These are phyloP conservation scores for Beverwykella pulmonaria DNA, from an alignment of 495 filamentous ascomycete species.

Conservation along the genomic window DNA sequence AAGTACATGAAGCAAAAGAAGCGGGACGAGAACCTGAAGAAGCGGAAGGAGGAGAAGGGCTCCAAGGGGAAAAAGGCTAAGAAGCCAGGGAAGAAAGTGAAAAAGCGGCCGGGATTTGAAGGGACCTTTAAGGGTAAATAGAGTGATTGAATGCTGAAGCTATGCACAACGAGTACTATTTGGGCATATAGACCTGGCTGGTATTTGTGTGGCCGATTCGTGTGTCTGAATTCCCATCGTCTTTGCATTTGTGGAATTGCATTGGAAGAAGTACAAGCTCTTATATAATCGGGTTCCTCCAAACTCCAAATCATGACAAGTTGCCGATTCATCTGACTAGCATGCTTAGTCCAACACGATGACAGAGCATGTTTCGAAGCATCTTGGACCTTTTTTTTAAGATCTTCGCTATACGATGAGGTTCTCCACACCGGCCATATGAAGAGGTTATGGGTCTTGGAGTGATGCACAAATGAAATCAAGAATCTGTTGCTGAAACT, in stretches of 20 bases:
- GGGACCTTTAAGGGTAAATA: conserved; percentile 73
- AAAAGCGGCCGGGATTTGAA: conserved; percentile 80
- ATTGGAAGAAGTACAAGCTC: neutral
- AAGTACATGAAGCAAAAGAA: conserved; percentile 82
- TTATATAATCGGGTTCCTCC: neutral
- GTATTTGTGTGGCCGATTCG: neutral
- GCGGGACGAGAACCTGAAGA: conserved; percentile 82
- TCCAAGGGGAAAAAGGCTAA: conserved; percentile 66
- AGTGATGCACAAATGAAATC: conserved; percentile 8
- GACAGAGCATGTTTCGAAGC: too few species aligned
- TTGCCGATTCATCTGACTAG: too few species aligned
- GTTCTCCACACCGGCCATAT: neutral
- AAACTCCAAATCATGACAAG: too few species aligned
- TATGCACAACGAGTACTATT: neutral
- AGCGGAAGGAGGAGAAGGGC: conserved; percentile 71
- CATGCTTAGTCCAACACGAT: too few species aligned
- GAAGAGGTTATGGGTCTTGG: neutral
- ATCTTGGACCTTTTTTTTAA: too few species aligned
- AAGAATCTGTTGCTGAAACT: conserved; percentile 2
- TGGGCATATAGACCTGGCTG: neutral
- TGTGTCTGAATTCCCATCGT: neutral
- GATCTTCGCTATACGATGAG: neutral
- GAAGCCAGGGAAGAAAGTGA: conserved; percentile 58
- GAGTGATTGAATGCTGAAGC: neutral
- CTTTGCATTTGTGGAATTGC: neutral